These are phyloP conservation scores for Esteya vermicola DNA, from an alignment of 2,329 filamentous ascomycete species.

Conservation along the genomic window DNA sequence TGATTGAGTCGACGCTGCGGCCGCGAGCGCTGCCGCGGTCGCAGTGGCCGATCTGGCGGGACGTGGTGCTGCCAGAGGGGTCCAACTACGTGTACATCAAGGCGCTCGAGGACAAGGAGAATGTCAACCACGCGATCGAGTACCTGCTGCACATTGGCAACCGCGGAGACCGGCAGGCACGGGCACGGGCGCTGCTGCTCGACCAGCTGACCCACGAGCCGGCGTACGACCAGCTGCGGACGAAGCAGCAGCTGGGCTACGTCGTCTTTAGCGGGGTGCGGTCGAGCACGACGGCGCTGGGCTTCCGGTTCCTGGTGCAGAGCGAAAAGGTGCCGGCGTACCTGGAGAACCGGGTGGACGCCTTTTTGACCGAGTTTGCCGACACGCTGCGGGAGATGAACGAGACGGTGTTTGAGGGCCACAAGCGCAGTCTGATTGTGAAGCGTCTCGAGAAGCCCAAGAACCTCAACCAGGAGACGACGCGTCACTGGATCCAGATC, in stretches of 20 bases:
- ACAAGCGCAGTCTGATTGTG: constrained; percentile 80
- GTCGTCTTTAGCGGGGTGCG: constrained; percentile 78
- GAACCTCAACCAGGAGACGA: constrained; percentile 76
- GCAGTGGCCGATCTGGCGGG: constrained; percentile 69
- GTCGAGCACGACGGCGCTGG: constrained; percentile 61
- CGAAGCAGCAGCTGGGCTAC: constrained; percentile 95
- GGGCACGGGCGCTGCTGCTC: constrained; percentile 67
- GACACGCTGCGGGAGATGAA: constrained; percentile 60
- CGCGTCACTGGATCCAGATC: constrained; percentile 74
- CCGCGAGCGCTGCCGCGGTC: constrained; percentile 57
- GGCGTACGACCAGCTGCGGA: constrained; percentile 84
- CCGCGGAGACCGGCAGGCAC: constrained; percentile 50
- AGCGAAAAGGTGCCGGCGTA: constrained; percentile 77
- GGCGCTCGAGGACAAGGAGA: constrained; percentile 69
- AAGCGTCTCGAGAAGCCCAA: constrained; percentile 83
- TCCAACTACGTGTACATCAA: constrained; percentile 76
- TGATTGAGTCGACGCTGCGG: constrained; percentile 65
- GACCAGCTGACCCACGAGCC: constrained; percentile 89
- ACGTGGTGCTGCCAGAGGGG: constrained; percentile 62
- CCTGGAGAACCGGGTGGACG: constrained; percentile 74
- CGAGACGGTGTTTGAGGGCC: constrained; percentile 71
- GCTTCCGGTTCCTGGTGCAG: constrained; percentile 83
- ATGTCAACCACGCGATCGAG: constrained; percentile 78
- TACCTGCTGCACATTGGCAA: constrained; percentile 61
- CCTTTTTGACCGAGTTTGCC: constrained; percentile 59